A percentile compares a stretch with the other conserved stretches of the same genome.
phyloP scores from a whole-genome alignment of 257 asterid genomes.

The Sherardia arvensis region DNA sequence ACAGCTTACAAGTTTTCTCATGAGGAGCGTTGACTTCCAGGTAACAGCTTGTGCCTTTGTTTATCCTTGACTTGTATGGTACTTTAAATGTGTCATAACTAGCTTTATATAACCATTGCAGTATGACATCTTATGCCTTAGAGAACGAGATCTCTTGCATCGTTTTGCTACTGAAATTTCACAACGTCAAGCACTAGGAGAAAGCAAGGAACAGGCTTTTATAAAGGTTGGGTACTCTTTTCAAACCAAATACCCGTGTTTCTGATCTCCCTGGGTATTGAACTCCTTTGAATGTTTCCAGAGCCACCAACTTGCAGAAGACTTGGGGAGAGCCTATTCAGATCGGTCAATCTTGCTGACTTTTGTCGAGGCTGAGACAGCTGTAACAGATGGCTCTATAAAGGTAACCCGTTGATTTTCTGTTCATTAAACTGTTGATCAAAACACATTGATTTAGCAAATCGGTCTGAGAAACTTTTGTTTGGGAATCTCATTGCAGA shows the following conservation, averaged over 20 bases:
- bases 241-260: background rate
- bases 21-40: constrained; percentile 61
- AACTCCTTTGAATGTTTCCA: constrained; percentile 23
- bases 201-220: constrained; percentile 70
- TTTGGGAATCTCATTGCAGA: constrained; percentile 34
- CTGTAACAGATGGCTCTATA: constrained; percentile 34
- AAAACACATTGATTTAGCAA: background rate
- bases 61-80: constrained; percentile 8
- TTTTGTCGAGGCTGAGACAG: constrained; percentile 62
- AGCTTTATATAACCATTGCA: constrained; percentile 19
- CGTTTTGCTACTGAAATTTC: constrained; percentile 73
- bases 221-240: constrained; percentile 32
- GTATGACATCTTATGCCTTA: constrained; percentile 73
- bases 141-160: constrained; percentile 80
- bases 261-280: no score
- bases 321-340: constrained; percentile 74
- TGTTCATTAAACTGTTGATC: no score
- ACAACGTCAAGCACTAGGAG: constrained; percentile 53
- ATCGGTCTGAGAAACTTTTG: background rate
- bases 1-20: constrained; percentile 34
- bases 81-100: constrained; percentile 4
- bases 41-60: constrained; percentile 28
- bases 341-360: constrained; percentile 63
- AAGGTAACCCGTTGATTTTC: constrained; percentile 42
- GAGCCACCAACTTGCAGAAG: constrained; percentile 95